Evolutionary conservation across 2,329 filamentous ascomycete genomes (phyloP), one percentile per base, ranked within the genome.

Genomic region (Diaporthe ilicicola): DNA sequence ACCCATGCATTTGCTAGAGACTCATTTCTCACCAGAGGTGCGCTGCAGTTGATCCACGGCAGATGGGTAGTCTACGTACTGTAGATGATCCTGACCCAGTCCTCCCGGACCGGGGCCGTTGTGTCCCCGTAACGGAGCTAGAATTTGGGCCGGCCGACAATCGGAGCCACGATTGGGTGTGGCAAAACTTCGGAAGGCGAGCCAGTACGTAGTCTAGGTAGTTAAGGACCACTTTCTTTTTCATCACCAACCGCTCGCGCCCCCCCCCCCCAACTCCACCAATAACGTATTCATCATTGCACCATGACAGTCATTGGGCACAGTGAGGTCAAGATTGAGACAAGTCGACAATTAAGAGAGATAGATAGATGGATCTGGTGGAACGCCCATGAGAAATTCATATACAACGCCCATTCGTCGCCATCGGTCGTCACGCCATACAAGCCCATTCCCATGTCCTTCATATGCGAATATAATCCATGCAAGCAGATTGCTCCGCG

Each of bases 401-500:
- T 5, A 29, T 34, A 46, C 7, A 29, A 34, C 59, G 5, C n/a
- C n/a, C 7, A 24, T 34, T 34, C 6, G 13, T 19, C 39, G 15
- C 17, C 27, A 53, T 42, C 32, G 4, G 29, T 29, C 56, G n/a
- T 66, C 15, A 24, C 39, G 8, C n/a, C 17, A 17, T 51, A 29
- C 53, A 68, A 50, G 51, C 10, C 53, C 46, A 48, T 34, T 15
- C 55, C 6, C 9, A n/a, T 55, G 10, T n/a, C 54, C n/a, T 48
- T 3, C 42, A 48, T 19, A 48, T 19, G 42, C 59, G 29, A 48
- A 46, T 29, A 24, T 22, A 10, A 32, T 29, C 59, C 59, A 44
- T 70, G 34, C 67, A 32, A 37, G 50, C 56, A 70, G 68, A 70
- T 70, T 17, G 59, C 68, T 56, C 68, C 55, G 59, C 51, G 37